phyloP scores from a whole-genome alignment of 148 eudicot genomes.

The Rhododendron molle region DNA sequence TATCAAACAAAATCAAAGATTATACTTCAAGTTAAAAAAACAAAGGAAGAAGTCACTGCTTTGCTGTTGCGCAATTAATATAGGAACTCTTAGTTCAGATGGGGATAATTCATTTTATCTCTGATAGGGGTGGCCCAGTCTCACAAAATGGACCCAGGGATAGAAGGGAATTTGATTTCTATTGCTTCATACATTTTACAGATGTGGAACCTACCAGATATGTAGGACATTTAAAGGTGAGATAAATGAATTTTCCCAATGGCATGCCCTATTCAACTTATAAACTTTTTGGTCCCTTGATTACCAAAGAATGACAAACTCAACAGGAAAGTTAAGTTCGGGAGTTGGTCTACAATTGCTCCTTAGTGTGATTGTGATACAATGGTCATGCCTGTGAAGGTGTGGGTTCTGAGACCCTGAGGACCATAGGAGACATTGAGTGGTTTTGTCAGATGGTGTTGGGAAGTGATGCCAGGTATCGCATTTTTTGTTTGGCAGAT shows the following conservation, averaged over 20 bases:
- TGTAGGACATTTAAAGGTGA: background rate
- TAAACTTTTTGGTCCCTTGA: background rate
- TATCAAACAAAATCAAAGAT: background rate
- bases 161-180: background rate
- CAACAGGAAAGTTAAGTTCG: background rate
- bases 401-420: background rate
- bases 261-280: background rate
- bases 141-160: background rate
- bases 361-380: background rate
- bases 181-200: background rate
- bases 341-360: background rate
- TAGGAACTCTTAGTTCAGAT: background rate
- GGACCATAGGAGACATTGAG: background rate
- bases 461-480: background rate
- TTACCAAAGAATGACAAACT: background rate
- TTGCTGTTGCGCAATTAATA: background rate
- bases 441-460: background rate
- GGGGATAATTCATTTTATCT: background rate
- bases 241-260: background rate
- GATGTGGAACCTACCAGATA: background rate
- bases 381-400: background rate
- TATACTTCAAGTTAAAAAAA: background rate
- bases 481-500: background rate
- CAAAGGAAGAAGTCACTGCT: background rate
- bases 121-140: background rate